Evolutionary conservation across 495 filamentous ascomycete species (phyloP).

Genomic region (Lasiosphaeriaceae sp.): DNA sequence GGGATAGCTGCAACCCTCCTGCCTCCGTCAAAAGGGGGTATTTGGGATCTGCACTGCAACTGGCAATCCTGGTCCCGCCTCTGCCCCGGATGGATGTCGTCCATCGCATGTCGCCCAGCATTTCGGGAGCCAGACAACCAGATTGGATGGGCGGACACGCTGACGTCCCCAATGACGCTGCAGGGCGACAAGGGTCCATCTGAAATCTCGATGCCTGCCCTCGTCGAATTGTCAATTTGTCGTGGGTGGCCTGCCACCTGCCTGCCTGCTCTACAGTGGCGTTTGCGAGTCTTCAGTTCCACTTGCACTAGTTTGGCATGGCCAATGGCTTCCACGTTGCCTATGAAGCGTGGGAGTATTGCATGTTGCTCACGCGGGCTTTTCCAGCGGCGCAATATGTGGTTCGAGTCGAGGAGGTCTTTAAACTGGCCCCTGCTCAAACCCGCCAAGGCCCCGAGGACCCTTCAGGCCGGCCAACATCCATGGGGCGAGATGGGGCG

Average conservation of each 20-base stretch:
- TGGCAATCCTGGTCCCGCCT: not conserved
- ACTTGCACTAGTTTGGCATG: no score
- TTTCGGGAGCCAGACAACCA: no score
- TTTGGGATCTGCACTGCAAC: not conserved
- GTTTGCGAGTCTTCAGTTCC: not conserved
- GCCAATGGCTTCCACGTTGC: not conserved
- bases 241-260: not conserved
- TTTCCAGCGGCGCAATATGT: no score
- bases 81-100: no score
- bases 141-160: not conserved
- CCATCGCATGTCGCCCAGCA: no score
- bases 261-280: not conserved
- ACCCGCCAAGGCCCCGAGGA: no score
- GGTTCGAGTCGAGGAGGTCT: no score
- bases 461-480: no score
- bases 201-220: conserved; percentile 10
- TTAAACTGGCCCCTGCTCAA: no score
- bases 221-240: not conserved
- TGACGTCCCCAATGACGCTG: conserved; percentile 15
- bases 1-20: not conserved
- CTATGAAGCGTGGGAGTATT: not conserved
- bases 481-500: no score
- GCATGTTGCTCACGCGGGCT: no score
- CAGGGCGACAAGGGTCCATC: not conserved
- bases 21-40: not conserved